These are phyloP conservation scores for Pharnaceum exiguum DNA, from an alignment of 148 eudicot species.

Conservation along the genomic window DNA sequence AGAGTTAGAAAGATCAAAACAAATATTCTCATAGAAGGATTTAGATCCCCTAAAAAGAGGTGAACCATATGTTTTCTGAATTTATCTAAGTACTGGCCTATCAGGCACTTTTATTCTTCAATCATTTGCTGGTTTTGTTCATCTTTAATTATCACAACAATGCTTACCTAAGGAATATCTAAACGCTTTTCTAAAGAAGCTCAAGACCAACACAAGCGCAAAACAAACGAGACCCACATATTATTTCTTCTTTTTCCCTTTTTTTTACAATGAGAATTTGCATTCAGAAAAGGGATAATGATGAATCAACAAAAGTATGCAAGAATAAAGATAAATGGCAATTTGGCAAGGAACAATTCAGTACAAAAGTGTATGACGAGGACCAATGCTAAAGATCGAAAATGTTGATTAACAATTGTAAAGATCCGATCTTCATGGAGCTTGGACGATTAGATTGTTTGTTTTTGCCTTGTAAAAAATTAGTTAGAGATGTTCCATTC, in stretches of 20 bases:
- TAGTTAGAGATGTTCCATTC: too few species aligned
- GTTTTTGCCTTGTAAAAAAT: too few species aligned
- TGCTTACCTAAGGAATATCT: constrained; percentile 19
- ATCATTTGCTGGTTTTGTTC: constrained; percentile 27
- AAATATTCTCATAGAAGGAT: constrained; percentile 26
- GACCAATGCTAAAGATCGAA: background rate
- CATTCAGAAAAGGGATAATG: constrained; percentile 5
- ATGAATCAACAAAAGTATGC: constrained; percentile 20
- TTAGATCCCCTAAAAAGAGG: constrained; percentile 31
- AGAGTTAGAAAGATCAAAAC: constrained; percentile 8
- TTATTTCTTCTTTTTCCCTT: background rate
- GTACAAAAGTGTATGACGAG: background rate
- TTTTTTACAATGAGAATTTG: too few species aligned
- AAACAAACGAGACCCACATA: background rate
- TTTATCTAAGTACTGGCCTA: constrained; percentile 5
- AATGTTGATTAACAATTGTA: background rate
- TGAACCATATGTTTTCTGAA: constrained; percentile 22
- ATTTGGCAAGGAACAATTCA: background rate
- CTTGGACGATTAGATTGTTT: background rate
- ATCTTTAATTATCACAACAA: background rate
- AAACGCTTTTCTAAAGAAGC: background rate
- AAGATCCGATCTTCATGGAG: constrained; percentile 10
- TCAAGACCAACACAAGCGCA: background rate
- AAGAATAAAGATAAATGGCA: constrained; percentile 16
- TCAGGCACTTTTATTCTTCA: constrained; percentile 30